A percentile compares a stretch with the other conserved stretches of the same genome.
These are phyloP conservation scores for Magnaporthiopsis rhizophila DNA, from an alignment of 2,329 filamentous ascomycete genomes.

Conservation along the genomic window DNA sequence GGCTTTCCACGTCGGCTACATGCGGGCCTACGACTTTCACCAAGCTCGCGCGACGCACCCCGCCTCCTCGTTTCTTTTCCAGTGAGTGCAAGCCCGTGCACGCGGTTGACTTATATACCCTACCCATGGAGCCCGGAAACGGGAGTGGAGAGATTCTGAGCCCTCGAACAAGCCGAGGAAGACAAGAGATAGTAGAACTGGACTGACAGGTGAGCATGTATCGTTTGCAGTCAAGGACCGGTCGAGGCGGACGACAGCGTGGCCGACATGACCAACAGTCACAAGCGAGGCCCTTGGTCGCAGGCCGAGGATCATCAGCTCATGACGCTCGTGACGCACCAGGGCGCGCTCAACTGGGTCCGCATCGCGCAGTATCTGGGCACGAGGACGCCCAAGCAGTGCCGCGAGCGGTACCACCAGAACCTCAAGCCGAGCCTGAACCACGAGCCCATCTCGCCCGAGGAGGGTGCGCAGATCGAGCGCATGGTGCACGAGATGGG, in stretches of 20 bases:
- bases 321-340: constrained; percentile 56
- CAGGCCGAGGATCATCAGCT: constrained; percentile 61
- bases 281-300: constrained; percentile 46
- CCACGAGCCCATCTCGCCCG: constrained; percentile 62
- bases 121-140: background rate
- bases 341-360: constrained; percentile 57
- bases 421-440: constrained; percentile 75
- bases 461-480: constrained; percentile 69
- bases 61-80: background rate
- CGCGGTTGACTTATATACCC: too few relatives aligned
- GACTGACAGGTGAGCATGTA: background rate
- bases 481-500: constrained; percentile 68
- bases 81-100: background rate
- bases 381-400: constrained; percentile 85
- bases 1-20: background rate
- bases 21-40: background rate
- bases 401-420: constrained; percentile 87
- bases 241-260: background rate
- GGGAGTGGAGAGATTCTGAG: too few relatives aligned
- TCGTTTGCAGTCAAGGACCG: background rate
- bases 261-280: background rate
- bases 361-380: constrained; percentile 21
- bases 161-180: background rate
- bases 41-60: background rate
- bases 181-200: background rate